Evolutionary conservation across 1,284 basidiomycete genomes (phyloP), one percentile per base, ranked within the genome.

Genomic region (Bondarzewia mesenterica): DNA sequence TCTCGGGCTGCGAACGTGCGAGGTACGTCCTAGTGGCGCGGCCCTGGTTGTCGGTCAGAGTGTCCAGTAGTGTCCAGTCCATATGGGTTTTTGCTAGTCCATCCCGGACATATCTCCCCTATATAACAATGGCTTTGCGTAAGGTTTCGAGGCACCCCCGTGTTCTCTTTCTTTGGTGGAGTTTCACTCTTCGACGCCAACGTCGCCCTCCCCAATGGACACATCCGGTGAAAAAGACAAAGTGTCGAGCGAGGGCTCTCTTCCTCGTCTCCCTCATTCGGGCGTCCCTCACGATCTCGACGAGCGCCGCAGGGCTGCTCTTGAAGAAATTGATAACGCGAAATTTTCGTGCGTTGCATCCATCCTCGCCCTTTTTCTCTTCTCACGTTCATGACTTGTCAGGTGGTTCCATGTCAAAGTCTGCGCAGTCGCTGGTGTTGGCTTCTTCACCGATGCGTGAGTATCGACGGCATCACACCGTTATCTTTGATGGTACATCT

Each of bases 391-490:
- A 4, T 5, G 46, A 20, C 42, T 20, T 36, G 5, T 5, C 46
- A 68, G 66, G 3, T 66, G 70, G 72, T 62, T 74, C 61, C 87
- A 90, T 58, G 74, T 82, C 50, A 88, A 85, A 61, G 74, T 89
- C 48, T 79, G 77, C 60, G 54, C 80, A 43, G 85, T 90, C 8
- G 86, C 89, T 2, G 85, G 87, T 52, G 83, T 83, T 8, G 88
- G 88, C 42, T 90, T 90, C 71, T 90, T 89, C 68, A 89, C 88
- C 27, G 88, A 88, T 68, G 84, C 85, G 77, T 86, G 59, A 60
- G 80, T 65, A 56, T 60, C 16, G 7, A n/a, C 22, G 4, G 6
- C 22, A n/a, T 35, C 5, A 8, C 32, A 14, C 3, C 46, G n/a
- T 5, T 22, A 36, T 15, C 10, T 16, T 21, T 25, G 26, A 42